phyloP scores from a whole-genome alignment of 768 basidiomycete genomes.

The Leucocoprinus birnbaumii region DNA sequence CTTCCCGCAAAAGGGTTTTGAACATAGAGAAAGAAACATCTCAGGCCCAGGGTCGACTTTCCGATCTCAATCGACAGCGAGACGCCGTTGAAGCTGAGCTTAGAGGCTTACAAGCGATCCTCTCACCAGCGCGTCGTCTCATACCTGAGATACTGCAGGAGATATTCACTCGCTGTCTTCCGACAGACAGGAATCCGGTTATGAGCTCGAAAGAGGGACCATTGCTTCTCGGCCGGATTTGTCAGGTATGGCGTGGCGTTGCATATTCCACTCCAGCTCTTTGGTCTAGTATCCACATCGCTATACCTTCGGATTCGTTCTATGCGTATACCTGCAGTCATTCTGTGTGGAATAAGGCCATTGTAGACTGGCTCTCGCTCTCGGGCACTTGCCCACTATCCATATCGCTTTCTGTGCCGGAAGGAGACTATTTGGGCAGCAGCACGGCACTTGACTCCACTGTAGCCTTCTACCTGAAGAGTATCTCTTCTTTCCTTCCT shows the following conservation, averaged over 20 bases:
- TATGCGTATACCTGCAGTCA: not conserved
- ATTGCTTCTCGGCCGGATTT: slow-evolving; percentile 15
- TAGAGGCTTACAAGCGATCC: not conserved
- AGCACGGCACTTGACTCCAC: no score
- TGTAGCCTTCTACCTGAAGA: no score
- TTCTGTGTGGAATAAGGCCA: not conserved
- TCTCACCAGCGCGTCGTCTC: slow-evolving; percentile 15
- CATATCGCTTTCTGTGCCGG: slow-evolving; percentile 1
- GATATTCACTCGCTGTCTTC: slow-evolving; percentile 18
- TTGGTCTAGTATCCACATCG: slow-evolving; percentile 17
- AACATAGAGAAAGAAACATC: not conserved
- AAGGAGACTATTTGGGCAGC: no score
- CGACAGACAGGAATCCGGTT: slow-evolving; percentile 13
- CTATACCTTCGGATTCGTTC: slow-evolving; percentile 8
- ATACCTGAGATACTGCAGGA: slow-evolving; percentile 16
- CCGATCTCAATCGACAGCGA: not conserved
- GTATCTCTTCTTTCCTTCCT: not conserved
- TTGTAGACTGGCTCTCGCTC: slow-evolving; percentile 8
- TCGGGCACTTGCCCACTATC: slow-evolving; percentile 7
- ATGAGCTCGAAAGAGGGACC: slow-evolving; percentile 16
- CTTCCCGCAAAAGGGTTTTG: not conserved
- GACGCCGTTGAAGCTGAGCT: not conserved
- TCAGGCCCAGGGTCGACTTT: not conserved
- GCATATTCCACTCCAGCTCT: slow-evolving; percentile 12
- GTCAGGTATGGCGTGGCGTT: slow-evolving; percentile 15